A percentile compares a stretch with the other conserved stretches of the same genome.
These are phyloP conservation scores for Stygiomarasmius scandens DNA, from an alignment of 1,284 basidiomycete species.

Conservation along the genomic window DNA sequence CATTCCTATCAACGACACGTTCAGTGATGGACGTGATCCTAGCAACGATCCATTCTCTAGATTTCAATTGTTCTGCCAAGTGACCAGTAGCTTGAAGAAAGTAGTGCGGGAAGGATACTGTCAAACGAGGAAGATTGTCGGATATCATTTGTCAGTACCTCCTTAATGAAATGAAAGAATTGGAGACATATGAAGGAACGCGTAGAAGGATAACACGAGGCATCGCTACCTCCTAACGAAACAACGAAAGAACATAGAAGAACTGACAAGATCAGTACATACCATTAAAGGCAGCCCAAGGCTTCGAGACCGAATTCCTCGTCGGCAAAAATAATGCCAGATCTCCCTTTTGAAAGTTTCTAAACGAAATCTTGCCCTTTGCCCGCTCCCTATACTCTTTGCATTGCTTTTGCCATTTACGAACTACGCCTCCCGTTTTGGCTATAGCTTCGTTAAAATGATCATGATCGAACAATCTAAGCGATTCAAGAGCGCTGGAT, in stretches of 20 bases:
- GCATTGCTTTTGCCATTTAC: conserved; percentile 96
- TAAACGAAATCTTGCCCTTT: conserved; percentile 92
- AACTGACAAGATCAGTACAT: conserved; percentile 26
- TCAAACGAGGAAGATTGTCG: conserved; percentile 39
- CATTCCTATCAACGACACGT: conserved; percentile 79
- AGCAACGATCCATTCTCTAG: conserved; percentile 93
- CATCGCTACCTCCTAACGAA: conserved; percentile 1
- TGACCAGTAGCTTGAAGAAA: conserved; percentile 88
- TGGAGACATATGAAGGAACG: too few relatives aligned
- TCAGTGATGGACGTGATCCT: conserved; percentile 89
- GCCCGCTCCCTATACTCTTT: conserved; percentile 91
- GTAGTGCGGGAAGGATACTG: conserved; percentile 95
- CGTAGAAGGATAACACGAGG: too few relatives aligned
- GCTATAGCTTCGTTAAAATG: conserved; percentile 80
- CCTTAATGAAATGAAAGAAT: background rate
- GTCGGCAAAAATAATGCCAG: conserved; percentile 95
- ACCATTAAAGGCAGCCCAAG: conserved; percentile 98
- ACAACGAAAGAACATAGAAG: conserved; percentile 1
- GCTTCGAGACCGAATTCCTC: conserved; percentile 87
- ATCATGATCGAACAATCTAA: conserved; percentile 80
- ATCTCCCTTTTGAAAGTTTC: conserved; percentile 92
- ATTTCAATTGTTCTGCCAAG: conserved; percentile 83
- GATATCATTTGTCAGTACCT: conserved; percentile 25
- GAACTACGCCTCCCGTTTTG: conserved; percentile 82
- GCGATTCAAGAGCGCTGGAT: conserved; percentile 62